Conservation (phyloP, 208 protist genomes). For the Leishmania tarentolae region DNA sequence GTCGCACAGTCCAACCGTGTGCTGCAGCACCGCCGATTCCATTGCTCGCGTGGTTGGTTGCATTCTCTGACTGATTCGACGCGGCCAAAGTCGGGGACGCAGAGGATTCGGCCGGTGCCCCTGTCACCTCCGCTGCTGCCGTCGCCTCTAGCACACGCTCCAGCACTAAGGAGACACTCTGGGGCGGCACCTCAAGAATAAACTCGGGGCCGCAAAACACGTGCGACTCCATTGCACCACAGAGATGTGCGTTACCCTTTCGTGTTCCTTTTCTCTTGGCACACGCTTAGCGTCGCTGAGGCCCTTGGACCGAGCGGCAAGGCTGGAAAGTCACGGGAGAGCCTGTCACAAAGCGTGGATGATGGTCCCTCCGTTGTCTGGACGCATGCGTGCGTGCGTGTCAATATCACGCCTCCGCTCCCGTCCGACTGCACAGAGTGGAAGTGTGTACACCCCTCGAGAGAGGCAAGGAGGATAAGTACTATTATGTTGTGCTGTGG, state of each 20-base stretch:
- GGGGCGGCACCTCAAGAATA: slow-evolving; percentile 95
- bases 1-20: slow-evolving; percentile 97
- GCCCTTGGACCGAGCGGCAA: neutral
- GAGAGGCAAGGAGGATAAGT: neutral
- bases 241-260: neutral
- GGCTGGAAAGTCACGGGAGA: neutral
- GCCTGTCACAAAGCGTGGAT: neutral
- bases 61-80: neutral
- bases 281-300: neutral
- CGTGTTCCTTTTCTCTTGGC: neutral
- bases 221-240: slow-evolving; percentile 93
- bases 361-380: neutral
- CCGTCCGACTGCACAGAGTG: neutral
- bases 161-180: slow-evolving; percentile 85
- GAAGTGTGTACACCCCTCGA: neutral
- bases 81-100: neutral
- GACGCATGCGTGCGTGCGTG: neutral
- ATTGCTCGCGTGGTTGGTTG: neutral
- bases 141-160: slow-evolving; percentile 93
- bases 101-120: neutral
- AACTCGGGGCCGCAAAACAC: slow-evolving; percentile 95
- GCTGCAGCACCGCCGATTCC: slow-evolving; percentile 72
- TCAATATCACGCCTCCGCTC: neutral
- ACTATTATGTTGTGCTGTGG: neutral
- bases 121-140: slow-evolving; percentile 54